phyloP scores from a whole-genome alignment of 2,329 filamentous ascomycete species.

The Aphanocladium album region DNA sequence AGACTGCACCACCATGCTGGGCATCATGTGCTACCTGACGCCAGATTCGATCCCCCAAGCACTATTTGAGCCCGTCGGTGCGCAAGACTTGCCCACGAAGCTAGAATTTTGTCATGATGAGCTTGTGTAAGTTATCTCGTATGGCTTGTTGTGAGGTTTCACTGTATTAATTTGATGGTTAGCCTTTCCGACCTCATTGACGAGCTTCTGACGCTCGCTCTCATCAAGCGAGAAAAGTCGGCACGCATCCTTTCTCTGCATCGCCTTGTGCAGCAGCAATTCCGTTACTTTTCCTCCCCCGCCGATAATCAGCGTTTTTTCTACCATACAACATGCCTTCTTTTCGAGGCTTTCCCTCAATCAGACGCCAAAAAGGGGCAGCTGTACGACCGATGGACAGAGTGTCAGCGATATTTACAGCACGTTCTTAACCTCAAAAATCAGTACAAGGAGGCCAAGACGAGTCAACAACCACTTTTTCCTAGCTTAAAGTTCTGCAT shows the following conservation, averaged over 20 bases:
- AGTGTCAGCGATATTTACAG: not conserved
- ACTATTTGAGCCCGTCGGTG: not conserved
- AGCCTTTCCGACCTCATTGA: not conserved
- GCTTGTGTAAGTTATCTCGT: not conserved
- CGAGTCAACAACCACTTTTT: not conserved
- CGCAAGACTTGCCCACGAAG: not conserved
- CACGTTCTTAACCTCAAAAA: not conserved
- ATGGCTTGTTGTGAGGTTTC: not conserved
- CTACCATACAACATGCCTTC: not conserved
- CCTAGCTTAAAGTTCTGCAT: not conserved
- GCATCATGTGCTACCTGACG: not conserved
- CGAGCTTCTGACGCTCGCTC: not conserved
- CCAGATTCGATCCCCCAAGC: not conserved
- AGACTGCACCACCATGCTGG: not conserved
- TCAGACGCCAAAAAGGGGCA: not conserved
- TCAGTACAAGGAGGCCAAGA: not conserved
- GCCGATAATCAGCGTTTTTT: not conserved
- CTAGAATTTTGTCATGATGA: not conserved
- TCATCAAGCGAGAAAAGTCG: not conserved
- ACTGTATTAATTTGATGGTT: not conserved
- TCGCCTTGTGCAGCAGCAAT: not conserved
- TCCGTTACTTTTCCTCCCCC: not conserved
- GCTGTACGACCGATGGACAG: not conserved
- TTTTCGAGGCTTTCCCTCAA: not conserved
- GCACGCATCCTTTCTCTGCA: not conserved